phyloP scores from a whole-genome alignment of 257 asterid genomes.

The Nyctanthes arbortristis region DNA sequence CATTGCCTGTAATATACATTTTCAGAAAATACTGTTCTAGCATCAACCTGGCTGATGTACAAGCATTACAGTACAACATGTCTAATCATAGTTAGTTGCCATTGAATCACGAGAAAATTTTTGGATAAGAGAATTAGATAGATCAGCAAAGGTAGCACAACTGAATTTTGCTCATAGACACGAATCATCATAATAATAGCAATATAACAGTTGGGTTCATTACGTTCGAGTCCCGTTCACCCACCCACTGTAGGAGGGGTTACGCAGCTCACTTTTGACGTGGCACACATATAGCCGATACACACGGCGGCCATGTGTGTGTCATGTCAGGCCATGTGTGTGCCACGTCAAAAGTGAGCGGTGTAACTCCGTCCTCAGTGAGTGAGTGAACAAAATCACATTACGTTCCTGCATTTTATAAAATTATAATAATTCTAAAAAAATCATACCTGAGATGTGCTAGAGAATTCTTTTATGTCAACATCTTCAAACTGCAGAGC shows the following conservation, averaged over 20 bases:
- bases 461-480: constrained; percentile 64
- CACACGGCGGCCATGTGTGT: no score
- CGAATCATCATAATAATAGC: not conserved
- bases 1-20: not conserved
- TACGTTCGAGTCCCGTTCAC: no score
- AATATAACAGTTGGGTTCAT: not conserved
- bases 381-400: no score
- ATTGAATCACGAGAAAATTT: constrained; percentile 43
- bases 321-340: no score
- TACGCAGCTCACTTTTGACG: no score
- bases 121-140: not conserved
- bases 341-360: no score
- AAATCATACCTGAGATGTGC: constrained; percentile 61
- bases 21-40: constrained; percentile 5
- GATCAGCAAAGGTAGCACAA: not conserved
- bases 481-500: constrained; percentile 53
- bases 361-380: no score
- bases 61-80: constrained; percentile 29
- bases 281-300: no score
- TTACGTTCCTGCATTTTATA: not conserved
- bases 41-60: not conserved
- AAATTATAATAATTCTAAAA: not conserved
- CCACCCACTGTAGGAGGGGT: no score
- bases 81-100: constrained; percentile 70
- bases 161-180: not conserved